Conservation (phyloP, 2,329 filamentous ascomycete genomes). For the Falciphora oryzae region DNA sequence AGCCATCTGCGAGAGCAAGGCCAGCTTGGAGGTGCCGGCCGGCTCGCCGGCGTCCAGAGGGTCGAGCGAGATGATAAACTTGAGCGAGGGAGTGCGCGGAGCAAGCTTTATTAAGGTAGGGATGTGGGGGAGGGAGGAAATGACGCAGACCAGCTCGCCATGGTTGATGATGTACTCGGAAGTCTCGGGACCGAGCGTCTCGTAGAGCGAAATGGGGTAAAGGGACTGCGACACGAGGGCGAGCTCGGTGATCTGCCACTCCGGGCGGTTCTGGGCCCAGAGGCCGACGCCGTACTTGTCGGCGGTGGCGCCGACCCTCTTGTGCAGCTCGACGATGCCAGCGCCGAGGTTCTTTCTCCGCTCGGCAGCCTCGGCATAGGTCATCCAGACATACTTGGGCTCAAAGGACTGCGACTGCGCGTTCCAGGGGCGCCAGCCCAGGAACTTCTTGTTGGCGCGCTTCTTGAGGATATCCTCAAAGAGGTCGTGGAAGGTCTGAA, state of each 20-base stretch:
- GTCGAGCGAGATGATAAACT: constrained; percentile 84
- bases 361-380: constrained; percentile 71
- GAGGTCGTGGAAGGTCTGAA: constrained; percentile 70
- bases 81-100: constrained; percentile 70
- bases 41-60: constrained; percentile 74
- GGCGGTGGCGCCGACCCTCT: constrained; percentile 60
- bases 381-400: constrained; percentile 75
- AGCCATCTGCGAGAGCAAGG: constrained; percentile 71
- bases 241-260: constrained; percentile 87
- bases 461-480: constrained; percentile 65
- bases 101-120: constrained; percentile 74
- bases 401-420: constrained; percentile 64
- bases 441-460: constrained; percentile 62
- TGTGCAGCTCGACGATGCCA: constrained; percentile 77
- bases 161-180: constrained; percentile 97
- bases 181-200: constrained; percentile 85
- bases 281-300: constrained; percentile 70
- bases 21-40: constrained; percentile 70
- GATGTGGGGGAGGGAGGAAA: constrained; percentile 75
- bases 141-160: constrained; percentile 67
- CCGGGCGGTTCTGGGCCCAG: constrained; percentile 82
- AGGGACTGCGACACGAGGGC: constrained; percentile 82
- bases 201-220: constrained; percentile 90
- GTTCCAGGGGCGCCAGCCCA: constrained; percentile 80
- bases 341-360: constrained; percentile 80